These are phyloP conservation scores for Hondaea fermentalgiana DNA, from an alignment of 108 stramenopile species.

Conservation along the genomic window DNA sequence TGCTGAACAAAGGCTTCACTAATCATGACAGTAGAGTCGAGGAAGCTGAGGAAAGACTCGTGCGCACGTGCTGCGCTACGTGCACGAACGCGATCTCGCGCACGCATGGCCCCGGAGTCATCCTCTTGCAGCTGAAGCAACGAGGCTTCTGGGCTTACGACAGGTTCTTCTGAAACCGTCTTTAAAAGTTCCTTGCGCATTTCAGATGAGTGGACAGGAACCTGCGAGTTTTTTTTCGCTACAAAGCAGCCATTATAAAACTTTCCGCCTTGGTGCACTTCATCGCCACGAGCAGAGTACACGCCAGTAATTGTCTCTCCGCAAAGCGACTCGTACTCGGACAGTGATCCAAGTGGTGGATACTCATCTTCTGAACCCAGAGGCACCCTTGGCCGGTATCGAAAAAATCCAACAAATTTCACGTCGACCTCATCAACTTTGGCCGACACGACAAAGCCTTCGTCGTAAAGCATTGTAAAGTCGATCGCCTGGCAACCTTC, in stretches of 20 bases:
- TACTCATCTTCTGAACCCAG: background rate
- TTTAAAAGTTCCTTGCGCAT: background rate
- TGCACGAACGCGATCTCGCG: background rate
- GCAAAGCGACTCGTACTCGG: background rate
- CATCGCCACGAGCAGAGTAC: background rate
- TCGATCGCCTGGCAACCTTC: background rate
- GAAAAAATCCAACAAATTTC: background rate
- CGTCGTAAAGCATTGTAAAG: constrained; percentile 1
- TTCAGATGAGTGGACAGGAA: background rate
- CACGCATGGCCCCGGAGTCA: background rate
- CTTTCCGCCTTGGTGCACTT: background rate
- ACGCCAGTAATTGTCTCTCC: background rate
- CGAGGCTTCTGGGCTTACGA: background rate
- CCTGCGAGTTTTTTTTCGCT: background rate
- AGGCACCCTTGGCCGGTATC: background rate
- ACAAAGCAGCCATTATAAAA: background rate
- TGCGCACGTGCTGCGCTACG: background rate
- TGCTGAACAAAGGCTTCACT: background rate
- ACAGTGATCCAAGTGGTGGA: background rate
- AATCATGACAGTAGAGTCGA: background rate
- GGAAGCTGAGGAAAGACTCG: background rate
- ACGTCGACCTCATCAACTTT: background rate
- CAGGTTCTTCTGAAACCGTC: background rate
- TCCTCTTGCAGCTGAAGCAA: background rate
- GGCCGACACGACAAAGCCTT: background rate